Conservation (phyloP, 2,329 filamentous ascomycete species). For the Aspergillus calidoustus region DNA sequence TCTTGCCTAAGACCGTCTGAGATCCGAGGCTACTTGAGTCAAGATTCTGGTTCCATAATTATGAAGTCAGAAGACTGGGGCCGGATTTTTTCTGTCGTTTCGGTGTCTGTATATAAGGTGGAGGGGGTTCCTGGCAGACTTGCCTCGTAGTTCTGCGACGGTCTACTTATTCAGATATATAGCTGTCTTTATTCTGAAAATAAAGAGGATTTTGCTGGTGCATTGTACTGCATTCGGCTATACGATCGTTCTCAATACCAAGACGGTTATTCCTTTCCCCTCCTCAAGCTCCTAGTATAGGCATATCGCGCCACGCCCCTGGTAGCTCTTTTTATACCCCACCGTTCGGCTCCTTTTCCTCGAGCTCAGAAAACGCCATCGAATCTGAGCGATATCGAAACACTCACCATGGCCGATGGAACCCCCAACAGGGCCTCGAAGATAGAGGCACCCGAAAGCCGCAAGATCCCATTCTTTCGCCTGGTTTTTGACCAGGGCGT, state of each 20-base stretch:
- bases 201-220: not conserved
- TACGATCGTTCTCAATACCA: not conserved
- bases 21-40: constrained; percentile 8
- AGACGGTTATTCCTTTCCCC: not conserved
- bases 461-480: constrained; percentile 42
- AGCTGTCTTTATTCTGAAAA: not conserved
- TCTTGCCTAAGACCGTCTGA: constrained; percentile 1
- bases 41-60: constrained; percentile 16
- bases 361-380: not conserved
- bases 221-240: not conserved
- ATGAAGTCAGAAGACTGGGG: constrained; percentile 13
- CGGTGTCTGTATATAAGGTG: constrained; percentile 3
- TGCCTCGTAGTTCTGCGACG: not conserved
- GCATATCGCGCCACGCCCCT: not conserved
- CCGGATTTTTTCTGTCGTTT: not conserved
- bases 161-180: not conserved
- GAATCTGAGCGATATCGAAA: not conserved
- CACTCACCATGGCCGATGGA: constrained; percentile 32
- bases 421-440: constrained; percentile 34
- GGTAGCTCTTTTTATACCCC: not conserved
- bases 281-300: not conserved
- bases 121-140: not conserved
- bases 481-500: constrained; percentile 37
- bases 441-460: constrained; percentile 32
- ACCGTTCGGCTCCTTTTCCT: not conserved